Percentiles rank a stretch among this genome's conserved stretches.
Evolutionary conservation across 768 basidiomycete genomes (phyloP).

Genomic region (Boletus huronensis): DNA sequence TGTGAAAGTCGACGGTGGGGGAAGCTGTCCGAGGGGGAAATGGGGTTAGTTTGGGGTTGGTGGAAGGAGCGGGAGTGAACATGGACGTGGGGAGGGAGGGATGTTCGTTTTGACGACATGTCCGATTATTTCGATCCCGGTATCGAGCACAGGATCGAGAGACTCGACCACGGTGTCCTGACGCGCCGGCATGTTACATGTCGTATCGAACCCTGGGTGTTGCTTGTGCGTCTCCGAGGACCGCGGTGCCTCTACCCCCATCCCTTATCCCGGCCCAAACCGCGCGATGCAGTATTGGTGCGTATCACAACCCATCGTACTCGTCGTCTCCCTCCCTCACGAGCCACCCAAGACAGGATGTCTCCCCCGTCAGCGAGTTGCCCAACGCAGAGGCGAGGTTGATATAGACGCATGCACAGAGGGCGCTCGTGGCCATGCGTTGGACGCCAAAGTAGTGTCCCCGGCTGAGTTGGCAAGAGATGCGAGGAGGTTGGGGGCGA

Average conservation of each 20-base stretch:
- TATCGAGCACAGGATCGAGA: slow-evolving; percentile 86
- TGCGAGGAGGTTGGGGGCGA: too few species aligned
- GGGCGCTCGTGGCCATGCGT: background rate
- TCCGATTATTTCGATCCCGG: slow-evolving; percentile 90
- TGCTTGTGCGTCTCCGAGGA: background rate
- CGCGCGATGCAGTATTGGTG: background rate
- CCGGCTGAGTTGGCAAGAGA: background rate
- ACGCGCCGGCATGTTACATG: background rate
- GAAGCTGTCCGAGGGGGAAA: slow-evolving; percentile 46
- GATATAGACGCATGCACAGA: background rate
- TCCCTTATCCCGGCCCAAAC: background rate
- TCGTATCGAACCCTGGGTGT: background rate
- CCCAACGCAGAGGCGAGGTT: background rate
- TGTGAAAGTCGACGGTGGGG: slow-evolving; percentile 94
- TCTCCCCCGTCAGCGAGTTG: background rate
- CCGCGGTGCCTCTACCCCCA: too few species aligned
- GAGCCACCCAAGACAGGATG: background rate
- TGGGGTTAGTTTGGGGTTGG: too few species aligned
- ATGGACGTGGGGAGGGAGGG: background rate
- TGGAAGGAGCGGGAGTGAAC: too few species aligned
- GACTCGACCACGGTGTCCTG: slow-evolving; percentile 85
- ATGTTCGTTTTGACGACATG: slow-evolving; percentile 87
- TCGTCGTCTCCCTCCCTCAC: background rate
- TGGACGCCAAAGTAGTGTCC: background rate
- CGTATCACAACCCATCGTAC: background rate